Percentiles rank a stretch among this genome's conserved stretches.
phyloP scores from a whole-genome alignment of 1,139 yeast species.

The Nakaseomyces bracarensis region DNA sequence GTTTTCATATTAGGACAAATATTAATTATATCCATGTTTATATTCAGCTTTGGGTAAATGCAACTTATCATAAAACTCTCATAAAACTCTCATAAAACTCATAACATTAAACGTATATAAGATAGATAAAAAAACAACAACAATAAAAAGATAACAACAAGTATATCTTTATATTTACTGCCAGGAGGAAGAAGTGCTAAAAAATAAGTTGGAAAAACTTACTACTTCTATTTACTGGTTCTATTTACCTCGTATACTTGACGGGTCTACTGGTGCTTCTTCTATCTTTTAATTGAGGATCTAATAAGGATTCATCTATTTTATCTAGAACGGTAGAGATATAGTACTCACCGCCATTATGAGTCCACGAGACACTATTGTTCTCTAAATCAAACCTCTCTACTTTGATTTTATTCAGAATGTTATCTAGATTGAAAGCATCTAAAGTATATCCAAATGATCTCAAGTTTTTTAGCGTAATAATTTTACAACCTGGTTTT shows the following conservation, averaged over 20 bases:
- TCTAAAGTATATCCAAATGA: constrained; percentile 46
- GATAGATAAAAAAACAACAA: too few relatives aligned
- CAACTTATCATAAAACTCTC: too few relatives aligned
- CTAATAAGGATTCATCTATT: constrained; percentile 36
- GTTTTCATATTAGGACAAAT: too few relatives aligned
- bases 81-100: too few relatives aligned
- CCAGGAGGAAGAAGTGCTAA: neutral
- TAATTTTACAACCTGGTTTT: constrained; percentile 67
- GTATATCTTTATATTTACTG: too few relatives aligned
- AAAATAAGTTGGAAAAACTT: neutral
- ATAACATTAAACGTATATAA: too few relatives aligned
- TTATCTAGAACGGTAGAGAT: constrained; percentile 59
- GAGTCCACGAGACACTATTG: constrained; percentile 85
- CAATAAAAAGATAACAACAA: too few relatives aligned
- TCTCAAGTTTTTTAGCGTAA: constrained; percentile 63
- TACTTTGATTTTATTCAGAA: constrained; percentile 59
- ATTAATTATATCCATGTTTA: too few relatives aligned
- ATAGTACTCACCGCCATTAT: constrained; percentile 64
- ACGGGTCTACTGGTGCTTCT: constrained; percentile 15
- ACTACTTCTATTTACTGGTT: too few relatives aligned
- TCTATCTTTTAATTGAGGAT: constrained; percentile 23
- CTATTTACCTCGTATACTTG: constrained; percentile 23
- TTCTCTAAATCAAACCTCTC: constrained; percentile 58
- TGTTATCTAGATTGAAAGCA: constrained; percentile 46
- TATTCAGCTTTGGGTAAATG: too few relatives aligned